Evolutionary conservation across 1,284 basidiomycete species (phyloP), one percentile per base, ranked within the genome.

Genomic region (Boletellus dicymbophilus): DNA sequence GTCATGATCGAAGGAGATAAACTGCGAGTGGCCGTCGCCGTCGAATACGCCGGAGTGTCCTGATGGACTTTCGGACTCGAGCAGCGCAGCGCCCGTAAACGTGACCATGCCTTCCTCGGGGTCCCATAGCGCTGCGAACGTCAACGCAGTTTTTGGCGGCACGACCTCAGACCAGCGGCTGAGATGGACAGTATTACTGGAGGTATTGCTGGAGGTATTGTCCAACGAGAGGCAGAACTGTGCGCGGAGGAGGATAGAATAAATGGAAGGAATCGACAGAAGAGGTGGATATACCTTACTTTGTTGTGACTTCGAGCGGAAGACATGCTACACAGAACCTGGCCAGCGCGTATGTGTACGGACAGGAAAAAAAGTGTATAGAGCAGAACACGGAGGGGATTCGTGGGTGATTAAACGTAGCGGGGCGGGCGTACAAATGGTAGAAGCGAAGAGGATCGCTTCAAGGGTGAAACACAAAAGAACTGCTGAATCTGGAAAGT

Each of bases 61-160:
- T 27, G 62, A 59, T 43, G 50, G 46, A 27, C 68, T 62, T 28
- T 62, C 64, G 13, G 57, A 45, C 42, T 78, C 72, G 44, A 79
- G 65, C 11, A 81, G 71, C 38, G 70, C 64, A 26, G 76, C 72
- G 20, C 76, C 75, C 3, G 79, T 79, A 64, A 83, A 83, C 22
- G 77, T 76, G 53, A 81, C 72, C 59, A 82, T 73, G 23, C 79
- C 81, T 12, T 81, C 77, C 2, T 76, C 73, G 4, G 76, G 74
- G 53, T 83, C 80, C 77, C 78, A 82, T 34, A 83, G 65, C 8
- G 80, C 80, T 6, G 79, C 80, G 56, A 83, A 83, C 10, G 77
- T 80, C 54, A 83, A 69, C 3, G 75, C 79, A 23, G 76, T 71
- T 49, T 78, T 75, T 6, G 80, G 79, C 20, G 80, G 79, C 11